These are phyloP conservation scores for Puccinia polysora DNA, from an alignment of 1,284 basidiomycete genomes.

Conservation along the genomic window DNA sequence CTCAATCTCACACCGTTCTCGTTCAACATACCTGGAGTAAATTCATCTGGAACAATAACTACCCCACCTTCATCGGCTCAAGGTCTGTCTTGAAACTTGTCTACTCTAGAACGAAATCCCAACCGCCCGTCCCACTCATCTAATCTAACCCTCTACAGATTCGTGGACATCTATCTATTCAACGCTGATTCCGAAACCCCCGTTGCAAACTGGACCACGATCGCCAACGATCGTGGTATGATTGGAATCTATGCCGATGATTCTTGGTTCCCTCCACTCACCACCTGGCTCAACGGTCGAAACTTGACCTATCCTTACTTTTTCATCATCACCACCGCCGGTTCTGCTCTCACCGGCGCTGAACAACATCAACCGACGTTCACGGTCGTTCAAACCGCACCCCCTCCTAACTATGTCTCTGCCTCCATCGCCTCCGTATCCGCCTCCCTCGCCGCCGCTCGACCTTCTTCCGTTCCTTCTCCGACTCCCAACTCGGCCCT, in stretches of 20 bases:
- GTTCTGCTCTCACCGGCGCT: constrained; percentile 14
- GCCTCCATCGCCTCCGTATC: constrained; percentile 9
- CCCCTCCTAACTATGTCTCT: not conserved
- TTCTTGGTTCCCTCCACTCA: constrained; percentile 26
- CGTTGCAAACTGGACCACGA: constrained; percentile 21
- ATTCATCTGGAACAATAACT: constrained; percentile 43
- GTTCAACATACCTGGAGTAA: constrained; percentile 36
- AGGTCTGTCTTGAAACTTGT: not conserved
- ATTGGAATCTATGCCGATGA: constrained; percentile 39
- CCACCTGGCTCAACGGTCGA: constrained; percentile 10
- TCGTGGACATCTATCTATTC: constrained; percentile 35
- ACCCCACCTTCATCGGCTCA: constrained; percentile 38
- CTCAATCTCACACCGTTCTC: constrained; percentile 17
- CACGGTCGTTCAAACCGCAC: constrained; percentile 27
- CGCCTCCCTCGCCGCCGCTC: not conserved
- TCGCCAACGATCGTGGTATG: constrained; percentile 39
- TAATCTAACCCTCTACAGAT: not conserved
- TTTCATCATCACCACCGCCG: constrained; percentile 32
- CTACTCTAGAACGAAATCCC: not conserved
- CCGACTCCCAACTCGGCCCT: constrained; percentile 11
- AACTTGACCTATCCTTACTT: constrained; percentile 29
- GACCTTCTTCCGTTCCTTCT: not conserved
- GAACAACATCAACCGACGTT: constrained; percentile 40
- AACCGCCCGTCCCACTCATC: not conserved
- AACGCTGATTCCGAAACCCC: constrained; percentile 30